A percentile compares a stretch with the other conserved stretches of the same genome.
These are phyloP conservation scores for Jaapia argillacea DNA, from an alignment of 768 basidiomycete genomes.

Conservation along the genomic window DNA sequence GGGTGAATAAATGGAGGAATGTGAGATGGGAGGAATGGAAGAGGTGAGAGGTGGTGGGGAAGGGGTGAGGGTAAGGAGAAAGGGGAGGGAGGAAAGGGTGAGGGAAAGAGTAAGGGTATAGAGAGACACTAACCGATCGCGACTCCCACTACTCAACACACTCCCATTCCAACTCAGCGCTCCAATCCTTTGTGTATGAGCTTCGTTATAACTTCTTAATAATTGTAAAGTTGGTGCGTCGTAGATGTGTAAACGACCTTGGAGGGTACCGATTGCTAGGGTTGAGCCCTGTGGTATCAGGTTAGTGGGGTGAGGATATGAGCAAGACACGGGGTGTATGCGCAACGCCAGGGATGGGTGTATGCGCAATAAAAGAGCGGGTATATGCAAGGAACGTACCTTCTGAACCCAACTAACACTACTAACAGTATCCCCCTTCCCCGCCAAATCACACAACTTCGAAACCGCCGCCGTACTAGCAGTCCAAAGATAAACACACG, in stretches of 20 bases:
- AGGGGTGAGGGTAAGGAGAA: too few species aligned
- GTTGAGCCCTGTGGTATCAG: conserved; percentile 52
- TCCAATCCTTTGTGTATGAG: conserved; percentile 85
- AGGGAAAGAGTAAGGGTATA: too few species aligned
- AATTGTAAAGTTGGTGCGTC: conserved; percentile 72
- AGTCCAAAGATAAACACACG: conserved; percentile 95
- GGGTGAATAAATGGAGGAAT: too few species aligned
- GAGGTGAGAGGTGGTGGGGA: too few species aligned
- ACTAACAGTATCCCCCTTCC: conserved; percentile 64
- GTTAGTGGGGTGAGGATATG: conserved; percentile 1
- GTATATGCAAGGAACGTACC: conserved; percentile 32
- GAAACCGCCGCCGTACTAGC: conserved; percentile 89
- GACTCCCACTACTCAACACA: conserved; percentile 81
- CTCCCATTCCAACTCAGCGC: conserved; percentile 90
- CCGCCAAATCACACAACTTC: conserved; percentile 75
- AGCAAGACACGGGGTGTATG: conserved; percentile 8
- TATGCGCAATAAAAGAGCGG: not conserved
- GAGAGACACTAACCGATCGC: too few species aligned
- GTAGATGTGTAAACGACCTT: conserved; percentile 86
- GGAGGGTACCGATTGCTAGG: conserved; percentile 88
- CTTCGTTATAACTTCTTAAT: conserved; percentile 74
- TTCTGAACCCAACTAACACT: conserved; percentile 91
- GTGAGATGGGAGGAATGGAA: too few species aligned
- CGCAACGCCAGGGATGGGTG: not conserved
- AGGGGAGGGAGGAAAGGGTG: too few species aligned